Evolutionary conservation across 306 rosid genomes (phyloP), one percentile per base, ranked within the genome.

Genomic region (Lablab purpureus): DNA sequence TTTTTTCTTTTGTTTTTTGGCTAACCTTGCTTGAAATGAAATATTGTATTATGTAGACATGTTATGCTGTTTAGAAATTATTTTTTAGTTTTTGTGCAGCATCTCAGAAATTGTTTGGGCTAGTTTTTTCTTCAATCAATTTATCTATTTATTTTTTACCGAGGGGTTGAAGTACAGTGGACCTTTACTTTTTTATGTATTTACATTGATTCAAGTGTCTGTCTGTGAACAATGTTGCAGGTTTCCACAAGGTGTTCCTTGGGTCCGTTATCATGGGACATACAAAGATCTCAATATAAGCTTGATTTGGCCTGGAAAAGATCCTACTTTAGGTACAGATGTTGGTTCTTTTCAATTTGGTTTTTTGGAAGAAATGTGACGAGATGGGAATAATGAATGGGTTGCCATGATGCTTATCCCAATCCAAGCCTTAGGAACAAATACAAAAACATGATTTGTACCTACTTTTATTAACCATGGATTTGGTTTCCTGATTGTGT

Each of bases 231-330:
- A 70, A 80, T 80, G 80, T 4, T 86, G 79, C 75, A 93, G 97
- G 84, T 93, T 93, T 84, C 98, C 97, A 1, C 47, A 84, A 56
- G 97, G 97, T 28, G 92, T 87, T 59, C 96, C 98, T 19, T 93
- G 98, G 99, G 88, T 95, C 15, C 94, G 92, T 19, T 93, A 89
- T 87, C 76, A 70, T 30, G 98, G 98, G 11, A 67, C 73, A 76
- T 95, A 90, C 90, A 90, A 88, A 79, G 85, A 87, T 87, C 94
- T 90, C 56, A 68, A 84, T 46, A 72, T 94, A 37, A 92, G 81
- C 91, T 69, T 94, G 69, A 80, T 94, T 84, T 91, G 97, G 97
- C 97, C 98, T 0, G 99, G 99, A 65, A 91, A 95, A 84, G 98
- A 95, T 93, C 81, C 81, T 18, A 17, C 81, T 60, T 84, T 91